Base-by-base conservation (phyloP, 345 rosid genomes). In the Citrus inodora region DNA sequence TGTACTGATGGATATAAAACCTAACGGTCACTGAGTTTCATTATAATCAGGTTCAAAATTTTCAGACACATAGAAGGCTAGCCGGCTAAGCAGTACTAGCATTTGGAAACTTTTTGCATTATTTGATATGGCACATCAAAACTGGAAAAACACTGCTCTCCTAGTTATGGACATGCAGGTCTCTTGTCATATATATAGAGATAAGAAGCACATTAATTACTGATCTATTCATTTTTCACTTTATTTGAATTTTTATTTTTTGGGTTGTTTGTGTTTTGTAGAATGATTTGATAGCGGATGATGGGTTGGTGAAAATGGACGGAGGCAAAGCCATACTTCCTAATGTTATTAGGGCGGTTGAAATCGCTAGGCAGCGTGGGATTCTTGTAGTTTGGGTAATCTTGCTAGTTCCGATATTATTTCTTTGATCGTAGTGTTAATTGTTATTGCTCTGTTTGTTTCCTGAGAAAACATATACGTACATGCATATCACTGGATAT, bases 161-260 rank as follows among this genome's bases (percentile, higher is more conserved):
- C 88, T 93, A 7, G 97, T 95, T 30, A 93, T 92, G 79, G 98
- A 93, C 88, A 95, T 95, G 98, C 98, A 92, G 98, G 98, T 42
- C 48, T 42, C 48, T 42, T 0, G 48, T 42, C 14, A 10, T 10
- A 9, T 40, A 42, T 42, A 38, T 0, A 38, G 42, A 0, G 48
- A 25, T 10, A 10, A 1, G 38, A 16, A 33, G 48, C 48, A 42
- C 48, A 42, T 42, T 42, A 16, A 42, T 42, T 35, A 10, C 6
- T 51, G 37, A 0, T 33, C 1, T 38, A n/a, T 61, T 78, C 11
- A 24, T 24, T 68, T 61, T 8, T 2, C 32, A 7, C n/a, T 72
- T 46, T 8, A 17, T 13, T 75, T 7, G 28, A 9, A 17, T 19
- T 71, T n/a, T 53, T 7, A 30, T 65, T 21, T 53, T 42, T 67